Percentiles rank a stretch among this genome's conserved stretches.
These are phyloP conservation scores for Didymella keratinophila DNA, from an alignment of 2,329 filamentous ascomycete genomes.

Conservation along the genomic window DNA sequence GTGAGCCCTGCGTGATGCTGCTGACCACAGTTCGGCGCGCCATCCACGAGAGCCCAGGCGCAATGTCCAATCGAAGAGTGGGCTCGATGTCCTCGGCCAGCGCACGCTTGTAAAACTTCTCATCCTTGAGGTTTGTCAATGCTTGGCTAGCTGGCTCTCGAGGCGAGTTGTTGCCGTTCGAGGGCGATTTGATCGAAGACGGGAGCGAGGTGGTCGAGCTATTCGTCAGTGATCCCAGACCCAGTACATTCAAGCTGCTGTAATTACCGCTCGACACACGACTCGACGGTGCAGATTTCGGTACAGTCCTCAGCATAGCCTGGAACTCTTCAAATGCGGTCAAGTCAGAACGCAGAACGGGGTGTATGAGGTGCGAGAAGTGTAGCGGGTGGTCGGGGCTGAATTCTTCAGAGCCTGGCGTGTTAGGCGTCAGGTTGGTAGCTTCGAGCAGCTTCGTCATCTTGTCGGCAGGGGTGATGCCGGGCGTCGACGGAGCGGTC, in stretches of 20 bases:
- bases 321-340: slow-evolving; percentile 85
- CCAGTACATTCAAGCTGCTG: slow-evolving; percentile 67
- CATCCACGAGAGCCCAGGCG: slow-evolving; percentile 92
- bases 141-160: slow-evolving; percentile 39
- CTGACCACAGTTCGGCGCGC: slow-evolving; percentile 84
- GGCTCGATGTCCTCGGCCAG: slow-evolving; percentile 93
- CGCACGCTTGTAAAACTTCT: slow-evolving; percentile 91
- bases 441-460: slow-evolving; percentile 68
- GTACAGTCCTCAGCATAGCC: slow-evolving; percentile 73
- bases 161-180: slow-evolving; percentile 45
- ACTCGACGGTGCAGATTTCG: slow-evolving; percentile 65
- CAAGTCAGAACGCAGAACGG: slow-evolving; percentile 83
- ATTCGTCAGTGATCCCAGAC: slow-evolving; percentile 60
- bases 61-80: slow-evolving; percentile 85
- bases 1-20: slow-evolving; percentile 81
- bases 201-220: slow-evolving; percentile 60
- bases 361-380: slow-evolving; percentile 83
- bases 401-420: slow-evolving; percentile 60
- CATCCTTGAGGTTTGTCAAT: slow-evolving; percentile 79
- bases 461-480: slow-evolving; percentile 65
- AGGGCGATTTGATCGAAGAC: slow-evolving; percentile 62
- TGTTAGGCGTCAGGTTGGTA: slow-evolving; percentile 61
- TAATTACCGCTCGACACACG: slow-evolving; percentile 77
- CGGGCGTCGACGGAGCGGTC: slow-evolving; percentile 80
- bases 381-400: slow-evolving; percentile 70